Evolutionary conservation across 2,329 filamentous ascomycete genomes (phyloP).

Genomic region (Waltergamsia citrina): DNA sequence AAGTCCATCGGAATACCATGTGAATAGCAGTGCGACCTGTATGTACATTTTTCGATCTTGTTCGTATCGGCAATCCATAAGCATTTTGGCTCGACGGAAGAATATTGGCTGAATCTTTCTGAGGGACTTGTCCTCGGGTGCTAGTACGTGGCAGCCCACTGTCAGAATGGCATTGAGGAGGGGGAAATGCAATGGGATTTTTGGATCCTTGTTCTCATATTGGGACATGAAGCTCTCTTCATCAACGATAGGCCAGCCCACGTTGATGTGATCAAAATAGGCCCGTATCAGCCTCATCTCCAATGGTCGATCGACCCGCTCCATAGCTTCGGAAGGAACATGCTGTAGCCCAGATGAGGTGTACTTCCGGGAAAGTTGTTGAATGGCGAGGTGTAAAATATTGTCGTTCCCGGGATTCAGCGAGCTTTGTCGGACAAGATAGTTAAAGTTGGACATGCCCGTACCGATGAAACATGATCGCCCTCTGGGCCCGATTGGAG

Average conservation of each 20-base stretch:
- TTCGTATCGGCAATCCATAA: constrained; percentile 44
- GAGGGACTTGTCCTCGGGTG: constrained; percentile 27
- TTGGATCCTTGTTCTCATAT: constrained; percentile 33
- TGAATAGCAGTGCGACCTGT: constrained; percentile 43
- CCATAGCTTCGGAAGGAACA: constrained; percentile 34
- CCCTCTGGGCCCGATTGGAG: constrained; percentile 35
- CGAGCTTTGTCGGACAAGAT: constrained; percentile 39
- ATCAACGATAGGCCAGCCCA: constrained; percentile 41
- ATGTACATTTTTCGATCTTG: constrained; percentile 41
- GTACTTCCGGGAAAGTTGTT: constrained; percentile 24
- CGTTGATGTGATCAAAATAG: constrained; percentile 40
- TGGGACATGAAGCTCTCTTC: constrained; percentile 39
- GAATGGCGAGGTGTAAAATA: constrained; percentile 23
- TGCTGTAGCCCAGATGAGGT: constrained; percentile 25
- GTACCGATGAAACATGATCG: constrained; percentile 45
- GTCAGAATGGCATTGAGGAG: constrained; percentile 40
- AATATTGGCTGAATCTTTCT: constrained; percentile 31
- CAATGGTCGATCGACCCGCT: constrained; percentile 34
- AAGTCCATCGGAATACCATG: constrained; percentile 45
- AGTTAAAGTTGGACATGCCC: constrained; percentile 46
- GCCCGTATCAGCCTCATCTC: constrained; percentile 39
- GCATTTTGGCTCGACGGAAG: constrained; percentile 40
- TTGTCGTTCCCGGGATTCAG: constrained; percentile 12
- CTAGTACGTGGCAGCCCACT: constrained; percentile 39
- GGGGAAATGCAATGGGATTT: constrained; percentile 33